These are phyloP conservation scores for Debaryomycetaceae sp. DNA, from an alignment of 1,139 yeast species.

Conservation along the genomic window DNA sequence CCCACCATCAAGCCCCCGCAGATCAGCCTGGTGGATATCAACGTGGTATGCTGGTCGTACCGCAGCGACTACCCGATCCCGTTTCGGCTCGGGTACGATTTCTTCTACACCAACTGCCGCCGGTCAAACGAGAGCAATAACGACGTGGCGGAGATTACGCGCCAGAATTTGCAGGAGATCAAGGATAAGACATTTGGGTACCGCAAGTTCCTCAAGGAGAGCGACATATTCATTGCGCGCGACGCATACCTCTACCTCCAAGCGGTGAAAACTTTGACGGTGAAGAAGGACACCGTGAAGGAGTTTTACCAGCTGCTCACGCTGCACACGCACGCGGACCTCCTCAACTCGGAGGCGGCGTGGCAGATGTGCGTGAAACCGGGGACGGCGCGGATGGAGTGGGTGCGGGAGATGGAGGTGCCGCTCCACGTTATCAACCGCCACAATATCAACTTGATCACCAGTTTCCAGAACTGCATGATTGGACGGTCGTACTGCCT, in stretches of 20 bases:
- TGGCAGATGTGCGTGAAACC: slow-evolving; percentile 19
- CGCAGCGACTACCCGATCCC: slow-evolving; percentile 34
- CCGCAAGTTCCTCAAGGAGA: slow-evolving; percentile 24
- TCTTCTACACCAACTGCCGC: slow-evolving; percentile 22
- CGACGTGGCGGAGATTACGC: slow-evolving; percentile 23
- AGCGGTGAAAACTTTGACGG: slow-evolving; percentile 27
- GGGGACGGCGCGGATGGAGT: slow-evolving; percentile 8
- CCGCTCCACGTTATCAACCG: slow-evolving; percentile 26
- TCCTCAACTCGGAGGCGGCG: slow-evolving; percentile 12
- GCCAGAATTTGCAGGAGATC: slow-evolving; percentile 23
- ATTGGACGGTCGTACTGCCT: slow-evolving; percentile 33
- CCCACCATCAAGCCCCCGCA: slow-evolving; percentile 19
- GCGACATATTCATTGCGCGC: slow-evolving; percentile 22
- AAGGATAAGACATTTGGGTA: slow-evolving; percentile 26
- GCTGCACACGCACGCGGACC: slow-evolving; percentile 11
- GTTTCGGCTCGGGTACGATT: slow-evolving; percentile 29
- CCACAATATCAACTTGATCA: slow-evolving; percentile 28
- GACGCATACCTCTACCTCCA: slow-evolving; percentile 27
- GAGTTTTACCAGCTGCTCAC: slow-evolving; percentile 24
- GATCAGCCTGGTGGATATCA: slow-evolving; percentile 22
- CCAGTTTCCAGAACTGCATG: slow-evolving; percentile 34
- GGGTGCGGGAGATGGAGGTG: slow-evolving; percentile 19
- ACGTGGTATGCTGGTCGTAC: slow-evolving; percentile 33
- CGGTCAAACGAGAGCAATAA: slow-evolving; percentile 5
- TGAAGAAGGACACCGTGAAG: slow-evolving; percentile 31